Conservation (phyloP, 1,284 basidiomycete species). For the Ceratobasidium theobromae region DNA sequence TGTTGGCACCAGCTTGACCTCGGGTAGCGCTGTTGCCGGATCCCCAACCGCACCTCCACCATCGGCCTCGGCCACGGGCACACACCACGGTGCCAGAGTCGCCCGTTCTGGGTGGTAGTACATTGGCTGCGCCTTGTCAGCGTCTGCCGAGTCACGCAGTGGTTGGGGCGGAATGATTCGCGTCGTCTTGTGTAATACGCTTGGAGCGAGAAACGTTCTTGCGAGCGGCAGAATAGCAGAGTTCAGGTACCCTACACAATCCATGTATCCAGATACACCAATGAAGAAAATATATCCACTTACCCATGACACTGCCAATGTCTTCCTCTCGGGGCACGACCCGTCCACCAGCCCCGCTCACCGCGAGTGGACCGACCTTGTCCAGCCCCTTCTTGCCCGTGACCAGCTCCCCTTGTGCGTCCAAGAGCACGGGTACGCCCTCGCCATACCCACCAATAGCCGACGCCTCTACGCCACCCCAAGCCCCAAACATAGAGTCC, state of each 20-base stretch:
- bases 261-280: neutral
- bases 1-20: constrained; percentile 15
- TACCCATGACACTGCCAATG: constrained; percentile 23
- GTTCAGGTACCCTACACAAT: constrained; percentile 12
- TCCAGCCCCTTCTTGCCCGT: constrained; percentile 1
- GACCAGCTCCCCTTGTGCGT: constrained; percentile 14
- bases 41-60: constrained; percentile 10
- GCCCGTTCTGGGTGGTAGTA: constrained; percentile 20
- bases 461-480: constrained; percentile 14
- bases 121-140: constrained; percentile 3
- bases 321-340: constrained; percentile 19
- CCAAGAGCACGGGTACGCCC: constrained; percentile 22
- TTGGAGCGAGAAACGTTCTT: constrained; percentile 5
- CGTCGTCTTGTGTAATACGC: constrained; percentile 18
- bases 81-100: constrained; percentile 6
- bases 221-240: constrained; percentile 19
- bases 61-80: constrained; percentile 27
- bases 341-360: constrained; percentile 5
- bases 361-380: neutral
- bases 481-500: constrained; percentile 23
- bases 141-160: constrained; percentile 1
- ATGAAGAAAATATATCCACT: neutral
- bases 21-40: neutral
- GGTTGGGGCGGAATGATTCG: constrained; percentile 21
- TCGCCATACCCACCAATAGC: neutral